Base-by-base conservation (phyloP, 177 flowering plant species). In the Vitis hybrid region DNA sequence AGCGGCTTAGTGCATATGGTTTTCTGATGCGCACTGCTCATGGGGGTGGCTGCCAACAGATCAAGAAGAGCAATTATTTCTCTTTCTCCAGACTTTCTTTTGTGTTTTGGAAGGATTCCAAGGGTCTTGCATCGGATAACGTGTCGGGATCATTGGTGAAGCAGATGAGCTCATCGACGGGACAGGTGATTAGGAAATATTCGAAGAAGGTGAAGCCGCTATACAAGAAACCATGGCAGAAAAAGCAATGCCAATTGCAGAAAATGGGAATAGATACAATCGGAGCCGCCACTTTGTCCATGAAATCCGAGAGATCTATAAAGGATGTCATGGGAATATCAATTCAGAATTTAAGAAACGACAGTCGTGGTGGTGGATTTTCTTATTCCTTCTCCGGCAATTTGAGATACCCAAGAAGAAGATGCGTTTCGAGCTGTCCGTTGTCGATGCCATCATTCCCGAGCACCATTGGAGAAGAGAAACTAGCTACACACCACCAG, bases 381-480 rank as follows among this genome's bases (percentile, higher is more conserved):
- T 82, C 84, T 4, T 81, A 82, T 50, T 92, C 97, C 1, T 95
- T 93, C 73, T 95, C 99, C 0, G 99, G 98, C 13, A 95, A 94
- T 67, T 59, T 92, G 75, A 78, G 88, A 81, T 86, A 83, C 64
- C 91, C 92, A 5, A 74, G 82, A 55, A 81, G 79, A 71, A 82
- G 84, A 72, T 73, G 77, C 72, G 80, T 76, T 0, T 74, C 90
- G 53, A 95, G 99, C 79, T 91, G 98, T 51, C 99, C 99, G 2
- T 87, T 91, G 26, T 95, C 99, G 77, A 91, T 88, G 85, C 74
- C 20, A 19, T 19, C 20, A 1, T 19, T 19, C 20, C 20, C 20
- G 20, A 19, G 20, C 20, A 19, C 20, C 20, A 19, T 19, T 19
- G 20, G 20, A 19, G 20, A 19, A 19, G 20, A 19, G 20, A 19